These are phyloP conservation scores for Macroventuria anomochaeta DNA, from an alignment of 2,329 filamentous ascomycete species.

Conservation along the genomic window DNA sequence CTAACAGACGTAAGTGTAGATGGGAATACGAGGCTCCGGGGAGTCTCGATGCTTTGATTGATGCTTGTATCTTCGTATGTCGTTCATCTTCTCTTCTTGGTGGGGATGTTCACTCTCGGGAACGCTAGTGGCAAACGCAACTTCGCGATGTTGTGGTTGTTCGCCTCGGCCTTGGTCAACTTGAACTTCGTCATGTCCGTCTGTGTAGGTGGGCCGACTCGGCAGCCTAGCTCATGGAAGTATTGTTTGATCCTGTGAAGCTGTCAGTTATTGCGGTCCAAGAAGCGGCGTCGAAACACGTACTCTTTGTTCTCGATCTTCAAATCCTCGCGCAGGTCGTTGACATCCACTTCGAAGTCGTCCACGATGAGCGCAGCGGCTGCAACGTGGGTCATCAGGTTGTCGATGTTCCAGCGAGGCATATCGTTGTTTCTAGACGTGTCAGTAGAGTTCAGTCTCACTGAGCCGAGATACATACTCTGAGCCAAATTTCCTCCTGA, in stretches of 20 bases:
- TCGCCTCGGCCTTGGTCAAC: constrained; percentile 66
- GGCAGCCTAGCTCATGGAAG: constrained; percentile 77
- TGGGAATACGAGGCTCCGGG: constrained; percentile 2
- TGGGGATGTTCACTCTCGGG: constrained; percentile 63
- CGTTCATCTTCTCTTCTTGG: constrained; percentile 26
- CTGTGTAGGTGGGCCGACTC: constrained; percentile 58
- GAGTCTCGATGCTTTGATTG: constrained; percentile 5
- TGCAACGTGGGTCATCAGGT: constrained; percentile 75
- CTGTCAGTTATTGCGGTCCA: constrained; percentile 16
- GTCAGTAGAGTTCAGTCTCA: constrained; percentile 17
- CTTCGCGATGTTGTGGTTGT: constrained; percentile 70
- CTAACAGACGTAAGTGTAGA: background rate
- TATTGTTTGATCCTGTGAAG: constrained; percentile 65
- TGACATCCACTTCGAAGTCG: constrained; percentile 74
- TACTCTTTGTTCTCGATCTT: constrained; percentile 72
- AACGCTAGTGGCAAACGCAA: constrained; percentile 82
- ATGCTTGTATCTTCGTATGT: background rate
- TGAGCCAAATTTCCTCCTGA: constrained; percentile 67
- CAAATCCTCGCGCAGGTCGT: constrained; percentile 73
- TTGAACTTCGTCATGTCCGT: constrained; percentile 59
- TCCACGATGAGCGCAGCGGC: constrained; percentile 75
- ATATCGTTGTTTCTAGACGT: constrained; percentile 56
- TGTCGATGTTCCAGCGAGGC: constrained; percentile 73
- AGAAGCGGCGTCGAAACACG: constrained; percentile 8
- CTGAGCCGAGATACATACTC: constrained; percentile 30